Evolutionary conservation across 2,329 filamentous ascomycete species (phyloP), one percentile per base, ranked within the genome.

Genomic region (Stemphylium lycopersici): DNA sequence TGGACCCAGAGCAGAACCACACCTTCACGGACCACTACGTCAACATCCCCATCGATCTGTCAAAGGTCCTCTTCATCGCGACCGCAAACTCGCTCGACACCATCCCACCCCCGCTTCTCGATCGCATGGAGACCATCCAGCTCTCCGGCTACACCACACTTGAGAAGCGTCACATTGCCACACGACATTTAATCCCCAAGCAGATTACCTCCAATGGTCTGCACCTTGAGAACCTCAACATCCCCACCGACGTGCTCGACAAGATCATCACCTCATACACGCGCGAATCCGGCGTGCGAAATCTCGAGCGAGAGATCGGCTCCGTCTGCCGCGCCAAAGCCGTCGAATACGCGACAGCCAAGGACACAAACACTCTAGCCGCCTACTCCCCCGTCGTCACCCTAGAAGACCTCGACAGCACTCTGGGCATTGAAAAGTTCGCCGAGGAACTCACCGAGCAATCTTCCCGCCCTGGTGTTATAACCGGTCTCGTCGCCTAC

Each of bases 251-350:
- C 29, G 93, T 97, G 3, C 84, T 99, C 52, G 91, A 93, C 75
- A 96, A 96, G 76, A 91, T 97, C 63, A 98, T 98, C 67, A 95
- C 95, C 68, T 89, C 90, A 24, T 99, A 99, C 80, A 99, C 95
- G 36, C 91, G 93, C 59, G 95, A 99, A 77, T 90, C 93, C 47
- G 95, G 95, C 36, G 95, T 99, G 29, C 91, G 95, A 65, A 98
- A 96, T 70, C 84, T 99, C 18, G 95, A 99, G 78, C 90, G 95
- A 57, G 95, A 99, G 76, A 89, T 99, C 66, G 93, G 93, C 36
- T 91, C 90, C 13, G 92, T 99, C 34, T 97, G 95, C 76, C 91
- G 95, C 57, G 89, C 90, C 66, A 73, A 71, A 45, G 95, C 95
- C 2, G 95, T 99, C 16, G 90, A 98, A 75, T 98, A 87, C 76